Evolutionary conservation across 257 asterid species (phyloP).

Genomic region (Voacanga thouarsii): DNA sequence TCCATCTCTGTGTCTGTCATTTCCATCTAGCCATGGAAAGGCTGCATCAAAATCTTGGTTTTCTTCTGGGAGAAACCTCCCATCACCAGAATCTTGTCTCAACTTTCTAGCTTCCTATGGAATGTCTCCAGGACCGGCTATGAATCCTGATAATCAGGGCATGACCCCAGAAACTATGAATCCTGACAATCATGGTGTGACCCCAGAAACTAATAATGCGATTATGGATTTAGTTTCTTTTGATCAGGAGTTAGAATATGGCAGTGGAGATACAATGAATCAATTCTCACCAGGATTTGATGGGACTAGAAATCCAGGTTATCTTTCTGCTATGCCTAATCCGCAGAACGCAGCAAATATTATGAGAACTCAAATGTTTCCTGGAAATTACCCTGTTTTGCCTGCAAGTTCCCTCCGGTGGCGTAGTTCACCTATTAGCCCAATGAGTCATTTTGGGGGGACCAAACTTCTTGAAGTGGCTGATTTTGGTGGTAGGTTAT

Average conservation of each 20-base stretch:
- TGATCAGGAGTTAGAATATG: conserved; percentile 32
- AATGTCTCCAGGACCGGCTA: conserved; percentile 29
- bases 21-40: conserved; percentile 38
- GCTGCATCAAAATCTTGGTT: conserved; percentile 41
- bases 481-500: conserved; percentile 33
- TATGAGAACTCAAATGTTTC: conserved; percentile 24
- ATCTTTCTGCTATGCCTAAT: conserved; percentile 20
- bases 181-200: conserved; percentile 28
- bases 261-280: conserved; percentile 25
- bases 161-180: conserved; percentile 27
- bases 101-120: conserved; percentile 24
- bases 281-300: conserved; percentile 31
- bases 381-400: conserved; percentile 34
- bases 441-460: conserved; percentile 35
- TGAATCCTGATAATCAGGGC: conserved; percentile 29
- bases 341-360: conserved; percentile 33
- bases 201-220: conserved; percentile 32
- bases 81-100: conserved; percentile 48
- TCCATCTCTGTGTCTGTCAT: conserved; percentile 5
- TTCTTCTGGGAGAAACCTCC: conserved; percentile 36
- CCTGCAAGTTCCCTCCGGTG: conserved; percentile 33
- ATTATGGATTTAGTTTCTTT: conserved; percentile 34
- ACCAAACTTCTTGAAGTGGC: conserved; percentile 28
- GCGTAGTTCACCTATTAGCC: conserved; percentile 49
- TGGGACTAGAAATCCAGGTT: conserved; percentile 23